phyloP scores from a whole-genome alignment of 1,284 basidiomycete genomes.

The Calocybe gambosa region DNA sequence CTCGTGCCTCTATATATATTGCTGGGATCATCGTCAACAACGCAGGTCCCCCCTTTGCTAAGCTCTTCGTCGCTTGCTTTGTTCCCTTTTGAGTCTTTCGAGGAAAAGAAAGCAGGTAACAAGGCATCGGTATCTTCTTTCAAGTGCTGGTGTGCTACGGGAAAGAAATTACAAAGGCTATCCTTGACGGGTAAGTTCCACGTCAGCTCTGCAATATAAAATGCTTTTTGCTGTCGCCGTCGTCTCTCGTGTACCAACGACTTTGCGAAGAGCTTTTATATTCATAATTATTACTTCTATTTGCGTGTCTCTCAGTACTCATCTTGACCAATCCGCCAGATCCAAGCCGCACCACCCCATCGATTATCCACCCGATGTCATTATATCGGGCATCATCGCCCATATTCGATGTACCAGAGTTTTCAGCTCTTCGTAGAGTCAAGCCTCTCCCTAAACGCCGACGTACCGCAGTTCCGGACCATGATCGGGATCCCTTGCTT shows the following conservation, averaged over 20 bases:
- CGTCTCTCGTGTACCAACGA: not conserved
- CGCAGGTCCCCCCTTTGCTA: not conserved
- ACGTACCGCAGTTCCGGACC: conserved; percentile 29
- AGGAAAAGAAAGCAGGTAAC: not conserved
- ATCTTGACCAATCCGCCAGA: not conserved
- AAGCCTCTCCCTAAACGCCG: conserved; percentile 74
- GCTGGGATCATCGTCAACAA: not conserved
- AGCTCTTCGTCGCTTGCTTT: not conserved
- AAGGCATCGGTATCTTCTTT: not conserved
- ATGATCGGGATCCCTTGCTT: not conserved
- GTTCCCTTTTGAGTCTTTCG: not conserved
- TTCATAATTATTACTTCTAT: not conserved
- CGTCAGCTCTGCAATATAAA: not conserved
- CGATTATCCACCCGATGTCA: not conserved
- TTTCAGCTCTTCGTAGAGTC: conserved; percentile 52
- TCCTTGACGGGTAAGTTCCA: not conserved
- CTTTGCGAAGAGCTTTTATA: not conserved
- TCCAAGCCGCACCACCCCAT: not conserved
- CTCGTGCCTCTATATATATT: not conserved
- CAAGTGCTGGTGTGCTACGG: not conserved
- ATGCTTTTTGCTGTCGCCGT: not conserved
- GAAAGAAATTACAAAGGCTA: not conserved
- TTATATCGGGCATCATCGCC: conserved; percentile 21
- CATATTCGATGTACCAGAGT: conserved; percentile 56
- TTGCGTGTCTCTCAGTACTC: not conserved